These are phyloP conservation scores for Candida smagusa DNA, from an alignment of 1,139 yeast species.

Conservation along the genomic window DNA sequence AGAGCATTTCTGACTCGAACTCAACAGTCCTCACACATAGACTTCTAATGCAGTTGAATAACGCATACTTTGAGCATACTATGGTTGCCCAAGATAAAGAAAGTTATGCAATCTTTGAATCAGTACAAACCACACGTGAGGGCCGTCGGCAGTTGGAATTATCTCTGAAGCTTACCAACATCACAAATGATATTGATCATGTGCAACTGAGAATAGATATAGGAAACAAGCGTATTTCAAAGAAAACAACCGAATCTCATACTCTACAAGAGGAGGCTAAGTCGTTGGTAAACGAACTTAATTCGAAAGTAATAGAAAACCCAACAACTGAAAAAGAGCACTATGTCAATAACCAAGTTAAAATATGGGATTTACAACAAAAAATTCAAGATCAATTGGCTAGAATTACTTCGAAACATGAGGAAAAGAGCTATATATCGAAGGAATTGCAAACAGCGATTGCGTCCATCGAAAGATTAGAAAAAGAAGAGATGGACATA, in stretches of 20 bases:
- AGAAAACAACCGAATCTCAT: slow-evolving; percentile 32
- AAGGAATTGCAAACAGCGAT: slow-evolving; percentile 63
- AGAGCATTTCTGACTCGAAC: slow-evolving; percentile 23
- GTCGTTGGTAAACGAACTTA: slow-evolving; percentile 8
- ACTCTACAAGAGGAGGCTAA: slow-evolving; percentile 17
- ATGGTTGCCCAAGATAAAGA: slow-evolving; percentile 27
- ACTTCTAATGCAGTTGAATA: slow-evolving; percentile 34
- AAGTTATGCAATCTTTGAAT: slow-evolving; percentile 21
- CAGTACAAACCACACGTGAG: slow-evolving; percentile 24
- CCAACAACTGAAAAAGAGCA: slow-evolving; percentile 16
- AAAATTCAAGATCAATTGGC: slow-evolving; percentile 35
- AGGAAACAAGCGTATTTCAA: slow-evolving; percentile 37
- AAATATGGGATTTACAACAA: slow-evolving; percentile 40
- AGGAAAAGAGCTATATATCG: slow-evolving; percentile 65
- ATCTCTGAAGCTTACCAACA: slow-evolving; percentile 24
- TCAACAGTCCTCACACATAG: slow-evolving; percentile 35
- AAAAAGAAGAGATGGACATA: slow-evolving; percentile 34
- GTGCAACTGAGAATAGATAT: slow-evolving; percentile 39
- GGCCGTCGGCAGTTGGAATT: slow-evolving; percentile 30
- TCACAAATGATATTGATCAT: slow-evolving; percentile 36
- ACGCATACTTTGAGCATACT: slow-evolving; percentile 25
- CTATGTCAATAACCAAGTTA: slow-evolving; percentile 27
- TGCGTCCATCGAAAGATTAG: slow-evolving; percentile 52
- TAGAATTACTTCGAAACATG: slow-evolving; percentile 32
- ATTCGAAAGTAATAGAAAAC: slow-evolving; percentile 8